Conservation (phyloP, 306 rosid genomes). For the Mimosa bimucronata region DNA sequence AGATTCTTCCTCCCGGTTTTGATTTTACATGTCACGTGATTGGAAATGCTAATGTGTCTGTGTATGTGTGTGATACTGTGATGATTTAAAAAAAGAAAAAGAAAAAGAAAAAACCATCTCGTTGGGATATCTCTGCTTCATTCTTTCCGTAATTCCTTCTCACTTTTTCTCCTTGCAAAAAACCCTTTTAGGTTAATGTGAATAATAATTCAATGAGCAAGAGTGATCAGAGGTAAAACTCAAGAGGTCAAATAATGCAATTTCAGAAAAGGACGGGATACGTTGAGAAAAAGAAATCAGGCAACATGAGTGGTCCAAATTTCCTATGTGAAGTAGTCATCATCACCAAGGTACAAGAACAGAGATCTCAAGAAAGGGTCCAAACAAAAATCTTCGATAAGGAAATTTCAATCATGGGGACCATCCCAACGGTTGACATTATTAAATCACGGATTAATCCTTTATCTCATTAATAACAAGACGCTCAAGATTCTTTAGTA, state of each 20-base stretch:
- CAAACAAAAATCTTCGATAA: conserved; percentile 49
- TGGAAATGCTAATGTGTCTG: conserved; percentile 9
- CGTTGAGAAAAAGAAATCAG: conserved; percentile 5
- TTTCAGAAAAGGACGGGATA: conserved; percentile 22
- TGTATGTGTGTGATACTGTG: background rate
- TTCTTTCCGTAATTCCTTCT: background rate
- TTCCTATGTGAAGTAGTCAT: conserved; percentile 46
- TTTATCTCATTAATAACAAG: conserved; percentile 3
- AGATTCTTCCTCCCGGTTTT: conserved; percentile 34
- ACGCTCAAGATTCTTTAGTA: conserved; percentile 13
- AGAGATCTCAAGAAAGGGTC: conserved; percentile 50
- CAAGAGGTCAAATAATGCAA: conserved; percentile 32
- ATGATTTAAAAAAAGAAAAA: too few species aligned
- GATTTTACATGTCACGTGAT: conserved; percentile 33
- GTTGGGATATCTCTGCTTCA: background rate
- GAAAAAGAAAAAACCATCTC: background rate
- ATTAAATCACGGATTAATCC: background rate
- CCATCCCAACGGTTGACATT: conserved; percentile 40
- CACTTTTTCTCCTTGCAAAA: too few species aligned
- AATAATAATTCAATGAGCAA: conserved; percentile 16
- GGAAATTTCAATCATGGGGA: conserved; percentile 42
- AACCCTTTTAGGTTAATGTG: background rate
- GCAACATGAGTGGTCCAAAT: conserved; percentile 47
- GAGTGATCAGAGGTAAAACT: background rate
- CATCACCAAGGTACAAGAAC: conserved; percentile 46